Conservation (phyloP, 2,329 filamentous ascomycete genomes). For the Akanthomyces muscarius region DNA sequence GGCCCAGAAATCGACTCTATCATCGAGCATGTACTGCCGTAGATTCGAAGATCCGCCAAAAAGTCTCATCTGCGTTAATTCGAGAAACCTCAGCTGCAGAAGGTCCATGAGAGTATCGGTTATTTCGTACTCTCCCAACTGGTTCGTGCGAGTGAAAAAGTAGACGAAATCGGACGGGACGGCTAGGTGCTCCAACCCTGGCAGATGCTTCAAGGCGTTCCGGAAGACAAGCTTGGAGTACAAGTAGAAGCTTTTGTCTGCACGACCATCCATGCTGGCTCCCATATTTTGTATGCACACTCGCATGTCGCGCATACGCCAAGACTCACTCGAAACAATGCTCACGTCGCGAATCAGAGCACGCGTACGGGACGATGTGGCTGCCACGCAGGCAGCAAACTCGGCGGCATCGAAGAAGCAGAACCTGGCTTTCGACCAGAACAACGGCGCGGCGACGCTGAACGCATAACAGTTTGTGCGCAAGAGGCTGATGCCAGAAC, state of each 20-base stretch:
- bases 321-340: not conserved
- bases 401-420: not conserved
- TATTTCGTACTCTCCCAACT: too few species aligned
- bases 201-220: not conserved
- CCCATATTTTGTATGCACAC: not conserved
- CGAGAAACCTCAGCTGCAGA: not conserved
- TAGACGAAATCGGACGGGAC: not conserved
- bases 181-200: not conserved
- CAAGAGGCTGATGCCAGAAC: not conserved
- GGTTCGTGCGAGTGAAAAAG: too few species aligned
- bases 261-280: not conserved
- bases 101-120: too few species aligned
- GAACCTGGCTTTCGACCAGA: not conserved
- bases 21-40: too few species aligned
- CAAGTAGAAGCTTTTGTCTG: not conserved
- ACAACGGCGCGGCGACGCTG: not conserved
- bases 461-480: not conserved
- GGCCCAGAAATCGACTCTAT: too few species aligned
- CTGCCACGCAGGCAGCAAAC: not conserved
- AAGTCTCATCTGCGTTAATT: too few species aligned
- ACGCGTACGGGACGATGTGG: not conserved
- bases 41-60: too few species aligned
- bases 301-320: not conserved
- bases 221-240: not conserved
- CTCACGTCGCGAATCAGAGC: not conserved